Percentiles rank a stretch among this genome's conserved stretches.
Evolutionary conservation across 306 rosid species (phyloP).

Genomic region (Acacia acuminata): DNA sequence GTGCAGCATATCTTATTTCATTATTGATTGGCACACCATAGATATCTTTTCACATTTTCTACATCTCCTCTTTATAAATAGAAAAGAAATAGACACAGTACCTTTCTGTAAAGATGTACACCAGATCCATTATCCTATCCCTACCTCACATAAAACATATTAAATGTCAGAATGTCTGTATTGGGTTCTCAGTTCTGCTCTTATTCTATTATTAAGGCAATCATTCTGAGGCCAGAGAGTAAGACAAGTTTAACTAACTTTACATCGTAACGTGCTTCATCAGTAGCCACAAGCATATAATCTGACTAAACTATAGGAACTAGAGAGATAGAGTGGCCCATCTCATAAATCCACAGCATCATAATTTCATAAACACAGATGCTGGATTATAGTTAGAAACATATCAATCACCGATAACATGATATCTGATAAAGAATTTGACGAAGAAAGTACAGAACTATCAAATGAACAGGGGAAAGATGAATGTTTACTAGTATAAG

Average conservation of each 20-base stretch:
- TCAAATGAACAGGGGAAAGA: neutral
- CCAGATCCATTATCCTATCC: neutral
- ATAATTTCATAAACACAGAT: neutral
- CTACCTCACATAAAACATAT: neutral
- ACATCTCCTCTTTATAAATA: neutral
- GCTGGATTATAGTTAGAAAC: neutral
- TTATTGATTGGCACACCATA: neutral
- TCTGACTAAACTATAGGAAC: neutral
- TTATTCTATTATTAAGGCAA: neutral
- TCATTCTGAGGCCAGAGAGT: neutral
- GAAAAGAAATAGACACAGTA: neutral
- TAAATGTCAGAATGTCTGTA: neutral
- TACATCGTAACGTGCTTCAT: neutral
- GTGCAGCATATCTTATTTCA: neutral
- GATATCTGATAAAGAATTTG: neutral
- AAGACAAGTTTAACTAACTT: slow-evolving; percentile 2
- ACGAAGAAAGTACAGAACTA: neutral
- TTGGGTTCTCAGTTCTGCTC: neutral
- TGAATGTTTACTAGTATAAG: neutral
- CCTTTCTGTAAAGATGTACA: neutral
- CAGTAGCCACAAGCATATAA: neutral
- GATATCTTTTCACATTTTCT: too few species aligned
- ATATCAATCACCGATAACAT: slow-evolving; percentile 5
- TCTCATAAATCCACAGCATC: neutral
- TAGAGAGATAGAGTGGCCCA: neutral